Evolutionary conservation across 306 rosid species (phyloP).

Genomic region (Neltuma alba): DNA sequence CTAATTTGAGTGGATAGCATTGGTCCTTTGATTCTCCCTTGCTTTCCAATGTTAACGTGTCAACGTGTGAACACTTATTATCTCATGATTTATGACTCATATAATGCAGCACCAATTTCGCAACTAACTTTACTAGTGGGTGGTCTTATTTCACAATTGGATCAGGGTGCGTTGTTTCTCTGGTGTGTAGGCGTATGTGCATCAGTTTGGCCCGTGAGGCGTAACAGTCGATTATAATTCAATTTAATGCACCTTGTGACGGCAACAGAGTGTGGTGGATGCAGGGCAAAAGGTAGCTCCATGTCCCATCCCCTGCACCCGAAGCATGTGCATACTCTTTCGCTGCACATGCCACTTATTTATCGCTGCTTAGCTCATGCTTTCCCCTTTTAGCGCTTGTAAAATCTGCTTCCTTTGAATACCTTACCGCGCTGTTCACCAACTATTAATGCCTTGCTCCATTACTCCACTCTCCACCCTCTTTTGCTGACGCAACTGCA

Average conservation of each 20-base stretch:
- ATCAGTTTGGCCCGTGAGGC: neutral
- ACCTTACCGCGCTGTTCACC: neutral
- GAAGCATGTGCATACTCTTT: neutral
- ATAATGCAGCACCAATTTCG: neutral
- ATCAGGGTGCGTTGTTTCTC: neutral
- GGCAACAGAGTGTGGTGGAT: too few species aligned
- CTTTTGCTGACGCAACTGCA: neutral
- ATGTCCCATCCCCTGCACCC: neutral
- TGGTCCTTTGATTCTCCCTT: neutral
- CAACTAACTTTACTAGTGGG: neutral
- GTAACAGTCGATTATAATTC: neutral
- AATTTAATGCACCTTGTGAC: neutral
- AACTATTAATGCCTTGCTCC: neutral
- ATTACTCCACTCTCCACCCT: neutral
- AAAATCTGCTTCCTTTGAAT: neutral
- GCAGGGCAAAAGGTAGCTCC: neutral
- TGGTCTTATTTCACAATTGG: neutral
- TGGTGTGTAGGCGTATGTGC: too few species aligned
- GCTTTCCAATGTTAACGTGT: neutral
- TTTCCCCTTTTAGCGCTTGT: neutral
- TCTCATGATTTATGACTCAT: slow-evolving; percentile 11
- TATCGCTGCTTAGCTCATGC: neutral
- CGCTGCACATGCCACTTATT: neutral
- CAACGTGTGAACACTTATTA: neutral
- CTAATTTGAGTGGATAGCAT: neutral